phyloP scores from a whole-genome alignment of 2,329 filamentous ascomycete genomes.

The Teratosphaeria epicoccoides region DNA sequence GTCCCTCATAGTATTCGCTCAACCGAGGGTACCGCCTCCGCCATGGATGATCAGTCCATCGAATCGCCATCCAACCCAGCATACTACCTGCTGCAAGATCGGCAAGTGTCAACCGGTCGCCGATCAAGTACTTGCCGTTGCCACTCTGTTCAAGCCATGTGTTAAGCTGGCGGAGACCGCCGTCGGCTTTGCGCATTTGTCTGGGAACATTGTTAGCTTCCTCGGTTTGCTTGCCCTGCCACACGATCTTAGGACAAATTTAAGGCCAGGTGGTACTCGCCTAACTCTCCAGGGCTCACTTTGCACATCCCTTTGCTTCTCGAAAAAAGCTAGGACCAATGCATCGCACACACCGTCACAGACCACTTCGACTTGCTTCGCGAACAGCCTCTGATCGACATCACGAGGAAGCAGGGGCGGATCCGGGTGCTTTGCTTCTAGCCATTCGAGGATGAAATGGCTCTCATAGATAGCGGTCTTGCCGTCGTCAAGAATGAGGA shows the following conservation, averaged over 20 bases:
- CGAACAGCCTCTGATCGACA: slow-evolving; percentile 21
- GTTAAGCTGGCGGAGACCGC: slow-evolving; percentile 24
- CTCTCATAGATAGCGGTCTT: slow-evolving; percentile 27
- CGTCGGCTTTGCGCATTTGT: slow-evolving; percentile 28
- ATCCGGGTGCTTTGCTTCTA: slow-evolving; percentile 26
- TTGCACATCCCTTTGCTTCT: slow-evolving; percentile 23
- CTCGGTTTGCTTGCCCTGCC: no score
- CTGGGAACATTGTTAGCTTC: slow-evolving; percentile 7
- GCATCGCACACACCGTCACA: slow-evolving; percentile 30
- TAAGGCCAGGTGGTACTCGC: slow-evolving; percentile 1
- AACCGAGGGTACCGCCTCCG: slow-evolving; percentile 24
- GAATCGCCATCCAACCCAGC: slow-evolving; percentile 25
- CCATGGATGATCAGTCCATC: slow-evolving; percentile 27
- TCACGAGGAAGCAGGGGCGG: slow-evolving; percentile 19
- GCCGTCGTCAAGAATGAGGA: slow-evolving; percentile 24
- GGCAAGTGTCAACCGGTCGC: slow-evolving; percentile 24
- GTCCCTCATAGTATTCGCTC: slow-evolving; percentile 36
- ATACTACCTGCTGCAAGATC: slow-evolving; percentile 27
- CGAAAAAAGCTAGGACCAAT: slow-evolving; percentile 29
- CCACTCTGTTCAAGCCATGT: slow-evolving; percentile 16
- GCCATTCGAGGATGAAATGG: slow-evolving; percentile 29
- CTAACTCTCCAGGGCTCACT: slow-evolving; percentile 23
- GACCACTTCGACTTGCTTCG: slow-evolving; percentile 27
- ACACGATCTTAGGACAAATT: background rate
- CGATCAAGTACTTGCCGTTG: slow-evolving; percentile 21